Percentiles rank a stretch among this genome's conserved stretches.
Evolutionary conservation across 2,329 filamentous ascomycete genomes (phyloP).

Genomic region (Cordyceps pruinosa): DNA sequence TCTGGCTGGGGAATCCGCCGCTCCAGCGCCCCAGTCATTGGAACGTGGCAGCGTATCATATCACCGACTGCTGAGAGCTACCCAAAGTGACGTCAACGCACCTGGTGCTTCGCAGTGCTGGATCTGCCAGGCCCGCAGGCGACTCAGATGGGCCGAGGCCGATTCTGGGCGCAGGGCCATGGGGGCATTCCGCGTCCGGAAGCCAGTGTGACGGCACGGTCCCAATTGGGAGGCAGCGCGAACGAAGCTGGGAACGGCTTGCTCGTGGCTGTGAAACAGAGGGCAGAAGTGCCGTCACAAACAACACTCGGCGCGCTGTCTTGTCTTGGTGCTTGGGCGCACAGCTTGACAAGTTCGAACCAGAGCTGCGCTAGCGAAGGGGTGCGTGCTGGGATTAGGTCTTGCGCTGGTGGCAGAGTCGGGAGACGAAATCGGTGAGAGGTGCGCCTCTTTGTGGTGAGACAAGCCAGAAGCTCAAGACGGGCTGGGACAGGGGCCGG

Average conservation of each 20-base stretch:
- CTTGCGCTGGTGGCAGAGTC: neutral
- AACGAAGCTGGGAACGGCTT: neutral
- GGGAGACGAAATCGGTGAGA: constrained; percentile 8
- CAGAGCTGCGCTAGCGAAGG: neutral
- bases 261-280: constrained; percentile 12
- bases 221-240: constrained; percentile 4
- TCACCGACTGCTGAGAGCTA: neutral
- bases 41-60: constrained; percentile 1
- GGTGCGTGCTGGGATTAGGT: neutral
- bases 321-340: neutral
- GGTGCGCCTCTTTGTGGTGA: neutral
- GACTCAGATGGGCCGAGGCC: constrained; percentile 10
- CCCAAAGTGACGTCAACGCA: constrained; percentile 6
- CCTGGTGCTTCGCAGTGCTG: neutral
- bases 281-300: neutral
- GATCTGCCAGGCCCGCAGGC: constrained; percentile 9
- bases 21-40: neutral
- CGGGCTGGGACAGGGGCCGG: neutral
- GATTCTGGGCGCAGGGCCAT: neutral
- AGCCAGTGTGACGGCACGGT: neutral
- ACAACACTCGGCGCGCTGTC: too few species aligned
- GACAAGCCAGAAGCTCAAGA: neutral
- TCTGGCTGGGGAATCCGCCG: neutral
- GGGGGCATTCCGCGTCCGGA: neutral
- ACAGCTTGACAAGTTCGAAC: neutral